Conservation (phyloP, 805 yeast species). For the Barnettozyma wickerhamii region DNA sequence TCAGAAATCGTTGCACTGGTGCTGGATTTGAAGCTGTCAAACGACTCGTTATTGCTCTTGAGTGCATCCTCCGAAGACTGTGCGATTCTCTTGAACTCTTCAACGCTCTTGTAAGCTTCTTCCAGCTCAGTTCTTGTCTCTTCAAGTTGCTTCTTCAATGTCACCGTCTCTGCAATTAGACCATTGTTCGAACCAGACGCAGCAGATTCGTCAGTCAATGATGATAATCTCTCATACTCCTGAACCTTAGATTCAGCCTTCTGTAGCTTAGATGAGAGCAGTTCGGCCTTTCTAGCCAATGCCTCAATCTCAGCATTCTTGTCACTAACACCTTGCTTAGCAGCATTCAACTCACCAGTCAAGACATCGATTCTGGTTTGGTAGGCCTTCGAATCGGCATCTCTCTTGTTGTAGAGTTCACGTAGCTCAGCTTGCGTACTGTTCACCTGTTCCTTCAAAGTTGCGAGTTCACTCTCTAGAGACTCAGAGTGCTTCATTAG, state of each 20-base stretch:
- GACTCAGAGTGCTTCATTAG: slow-evolving; percentile 45
- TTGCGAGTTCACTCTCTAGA: slow-evolving; percentile 42
- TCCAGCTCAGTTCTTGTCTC: slow-evolving; percentile 50
- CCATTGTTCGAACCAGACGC: slow-evolving; percentile 20
- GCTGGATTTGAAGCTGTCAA: slow-evolving; percentile 39
- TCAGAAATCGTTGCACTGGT: slow-evolving; percentile 16
- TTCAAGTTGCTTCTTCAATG: slow-evolving; percentile 36
- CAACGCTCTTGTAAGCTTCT: slow-evolving; percentile 51
- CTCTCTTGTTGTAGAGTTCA: slow-evolving; percentile 47
- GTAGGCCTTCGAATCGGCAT: slow-evolving; percentile 49
- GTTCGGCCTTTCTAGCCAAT: slow-evolving; percentile 34
- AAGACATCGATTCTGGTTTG: slow-evolving; percentile 59
- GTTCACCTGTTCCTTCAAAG: slow-evolving; percentile 41
- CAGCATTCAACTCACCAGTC: slow-evolving; percentile 37
- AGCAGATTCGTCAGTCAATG: slow-evolving; percentile 14
- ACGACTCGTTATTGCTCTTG: slow-evolving; percentile 46
- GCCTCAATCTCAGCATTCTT: slow-evolving; percentile 38
- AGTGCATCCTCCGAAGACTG: slow-evolving; percentile 65
- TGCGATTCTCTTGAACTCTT: slow-evolving; percentile 61
- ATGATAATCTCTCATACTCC: slow-evolving; percentile 25
- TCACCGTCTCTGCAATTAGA: slow-evolving; percentile 28
- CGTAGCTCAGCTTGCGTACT: slow-evolving; percentile 49
- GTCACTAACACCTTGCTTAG: slow-evolving; percentile 38
- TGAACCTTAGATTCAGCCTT: slow-evolving; percentile 27
- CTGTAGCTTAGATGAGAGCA: slow-evolving; percentile 28